phyloP scores from a whole-genome alignment of 192 early-diverging fungal species.

The Coemansia sp. region DNA sequence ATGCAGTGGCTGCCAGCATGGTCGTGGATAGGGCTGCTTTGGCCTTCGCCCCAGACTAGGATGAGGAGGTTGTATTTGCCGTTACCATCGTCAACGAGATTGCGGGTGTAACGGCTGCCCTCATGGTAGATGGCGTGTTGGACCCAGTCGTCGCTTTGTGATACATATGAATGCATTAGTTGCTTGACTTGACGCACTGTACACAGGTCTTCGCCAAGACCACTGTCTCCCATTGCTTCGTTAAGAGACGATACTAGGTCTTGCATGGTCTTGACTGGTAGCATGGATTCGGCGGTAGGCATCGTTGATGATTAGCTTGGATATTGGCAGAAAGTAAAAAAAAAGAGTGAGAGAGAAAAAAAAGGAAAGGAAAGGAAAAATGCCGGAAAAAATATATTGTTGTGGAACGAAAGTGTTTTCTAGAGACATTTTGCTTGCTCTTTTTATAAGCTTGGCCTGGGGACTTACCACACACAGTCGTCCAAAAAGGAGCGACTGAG shows the following conservation, averaged over 20 bases:
- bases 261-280: conserved; percentile 34
- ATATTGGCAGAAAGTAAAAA: too few species aligned
- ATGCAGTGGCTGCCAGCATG: conserved; percentile 88
- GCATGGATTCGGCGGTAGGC: neutral
- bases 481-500: neutral
- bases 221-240: conserved; percentile 36
- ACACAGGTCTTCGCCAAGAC: conserved; percentile 30
- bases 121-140: conserved; percentile 76
- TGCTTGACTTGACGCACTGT: conserved; percentile 38
- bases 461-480: too few species aligned
- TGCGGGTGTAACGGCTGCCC: conserved; percentile 78
- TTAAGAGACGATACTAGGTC: conserved; percentile 43
- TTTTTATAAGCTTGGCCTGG: neutral
- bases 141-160: conserved; percentile 72
- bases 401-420: neutral
- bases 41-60: conserved; percentile 78
- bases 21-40: conserved; percentile 86
- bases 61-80: conserved; percentile 93
- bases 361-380: neutral
- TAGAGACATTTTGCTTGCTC: neutral
- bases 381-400: neutral
- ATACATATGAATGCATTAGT: conserved; percentile 70
- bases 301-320: neutral
- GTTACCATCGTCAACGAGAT: conserved; percentile 87
- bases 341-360: neutral